phyloP scores from a whole-genome alignment of 2,329 filamentous ascomycete genomes.

The Ceratocystis eucalypticola region DNA sequence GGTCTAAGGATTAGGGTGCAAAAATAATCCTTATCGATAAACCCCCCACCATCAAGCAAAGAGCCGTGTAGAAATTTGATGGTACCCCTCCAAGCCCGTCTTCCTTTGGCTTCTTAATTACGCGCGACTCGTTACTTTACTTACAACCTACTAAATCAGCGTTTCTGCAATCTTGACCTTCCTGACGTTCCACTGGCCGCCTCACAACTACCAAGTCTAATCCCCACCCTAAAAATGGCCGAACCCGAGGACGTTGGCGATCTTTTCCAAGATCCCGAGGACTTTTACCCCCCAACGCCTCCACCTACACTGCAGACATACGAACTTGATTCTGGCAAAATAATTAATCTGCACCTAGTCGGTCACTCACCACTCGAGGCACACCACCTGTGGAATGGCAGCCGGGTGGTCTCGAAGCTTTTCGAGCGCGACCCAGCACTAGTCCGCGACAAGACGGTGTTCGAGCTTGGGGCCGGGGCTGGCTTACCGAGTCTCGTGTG shows the following conservation, averaged over 20 bases:
- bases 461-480: slow-evolving; percentile 81
- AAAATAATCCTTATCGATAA: slow-evolving; percentile 6
- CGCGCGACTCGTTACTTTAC: too few species aligned
- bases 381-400: slow-evolving; percentile 84
- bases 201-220: background rate
- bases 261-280: slow-evolving; percentile 70
- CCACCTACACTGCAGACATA: slow-evolving; percentile 61
- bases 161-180: background rate
- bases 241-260: slow-evolving; percentile 30
- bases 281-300: slow-evolving; percentile 66
- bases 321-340: slow-evolving; percentile 50
- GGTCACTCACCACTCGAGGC: slow-evolving; percentile 83
- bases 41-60: background rate
- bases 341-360: slow-evolving; percentile 62
- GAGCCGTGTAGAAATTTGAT: background rate
- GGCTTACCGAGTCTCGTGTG: slow-evolving; percentile 72
- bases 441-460: slow-evolving; percentile 54
- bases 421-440: slow-evolving; percentile 56
- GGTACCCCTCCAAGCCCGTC: background rate
- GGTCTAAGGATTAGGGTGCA: background rate
- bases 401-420: slow-evolving; percentile 62
- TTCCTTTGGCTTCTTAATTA: background rate
- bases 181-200: background rate
- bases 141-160: background rate
- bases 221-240: slow-evolving; percentile 22